Evolutionary conservation across 176 grass and related monocot species (phyloP).

Genomic region (Carex littledalei): DNA sequence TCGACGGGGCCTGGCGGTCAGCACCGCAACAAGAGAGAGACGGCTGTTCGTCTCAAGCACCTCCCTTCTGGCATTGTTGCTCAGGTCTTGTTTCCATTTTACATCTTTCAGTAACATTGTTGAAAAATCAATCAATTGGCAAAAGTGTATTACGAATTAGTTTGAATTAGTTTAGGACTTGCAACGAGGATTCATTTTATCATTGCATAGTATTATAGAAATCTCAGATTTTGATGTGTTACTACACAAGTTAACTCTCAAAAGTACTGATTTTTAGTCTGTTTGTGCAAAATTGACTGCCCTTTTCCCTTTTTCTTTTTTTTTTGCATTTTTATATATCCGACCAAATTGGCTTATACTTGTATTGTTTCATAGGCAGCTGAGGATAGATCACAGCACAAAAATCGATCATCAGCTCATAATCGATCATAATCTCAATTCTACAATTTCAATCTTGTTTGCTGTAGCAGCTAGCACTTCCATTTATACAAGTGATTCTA

Average conservation of each 20-base stretch:
- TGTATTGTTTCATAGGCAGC: slow-evolving; percentile 42
- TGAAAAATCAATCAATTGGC: neutral
- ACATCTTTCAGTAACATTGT: neutral
- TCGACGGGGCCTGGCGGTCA: slow-evolving; percentile 77
- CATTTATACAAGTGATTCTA: neutral
- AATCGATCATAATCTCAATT: neutral
- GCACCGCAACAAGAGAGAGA: slow-evolving; percentile 97
- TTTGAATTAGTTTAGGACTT: neutral
- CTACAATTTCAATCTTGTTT: neutral
- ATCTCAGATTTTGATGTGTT: neutral
- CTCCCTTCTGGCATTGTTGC: slow-evolving; percentile 58
- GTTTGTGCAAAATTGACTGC: neutral
- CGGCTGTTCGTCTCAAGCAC: slow-evolving; percentile 68
- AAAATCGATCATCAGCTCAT: slow-evolving; percentile 61
- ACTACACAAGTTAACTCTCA: neutral
- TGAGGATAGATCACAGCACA: slow-evolving; percentile 93
- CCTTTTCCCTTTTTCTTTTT: neutral
- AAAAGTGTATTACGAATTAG: neutral
- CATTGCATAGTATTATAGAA: neutral
- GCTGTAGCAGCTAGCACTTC: neutral
- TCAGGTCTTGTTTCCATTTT: slow-evolving; percentile 35
- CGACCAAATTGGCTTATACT: neutral
- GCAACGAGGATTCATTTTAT: neutral
- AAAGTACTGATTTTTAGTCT: neutral
- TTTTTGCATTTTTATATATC: neutral